Base-by-base conservation (phyloP, 164 flowering plant genomes). In the Aristolochia contorta region DNA sequence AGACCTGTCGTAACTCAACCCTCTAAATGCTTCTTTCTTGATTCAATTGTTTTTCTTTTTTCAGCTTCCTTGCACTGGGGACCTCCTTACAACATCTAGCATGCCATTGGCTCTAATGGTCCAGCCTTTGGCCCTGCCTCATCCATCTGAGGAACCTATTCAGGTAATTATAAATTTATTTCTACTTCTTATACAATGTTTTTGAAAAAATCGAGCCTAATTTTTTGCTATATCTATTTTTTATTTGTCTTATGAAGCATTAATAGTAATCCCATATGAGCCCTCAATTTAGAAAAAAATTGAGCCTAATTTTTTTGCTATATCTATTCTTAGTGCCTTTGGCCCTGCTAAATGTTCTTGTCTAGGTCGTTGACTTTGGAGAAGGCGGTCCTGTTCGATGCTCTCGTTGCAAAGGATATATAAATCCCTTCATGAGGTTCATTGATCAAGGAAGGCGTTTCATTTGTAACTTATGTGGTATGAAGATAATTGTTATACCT, bases 341-440 rank as follows among this genome's bases (percentile, higher is more conserved):
- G n/a, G 50, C 12, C 23, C 18, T 6, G 23, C 22, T 49, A 18
- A 18, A 6, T 14, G 23, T 53, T 49, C n/a, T 49, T 23, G 27
- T 48, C 22, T 49, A 94, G 99, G 77, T 91, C 68, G 97, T 91
- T 45, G 99, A 94, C 78, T 91, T 91, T 82, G 96, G 97, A 53
- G 97, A 94, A 69, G 74, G 82, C 73, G 99, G 99, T 61, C 99
- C 99, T 65, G 83, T 91, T 65, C 86, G 99, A 43, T 94, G 99
- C 68, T 85, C 97, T 71, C 97, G 96, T 32, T 94, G 99, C 80
- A 94, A 91, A 76, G 96, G 84, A 46, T 94, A 94, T 66, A 78
- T 94, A 51, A 94, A 94, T 72, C 99, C 99, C 55, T 91, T 94
- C 72, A 81, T 94, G 96, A 94, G 80, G 70, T 94, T 94, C 69